Base-by-base conservation (phyloP, 2,329 filamentous ascomycete species). In the Whalleya microplaca region DNA sequence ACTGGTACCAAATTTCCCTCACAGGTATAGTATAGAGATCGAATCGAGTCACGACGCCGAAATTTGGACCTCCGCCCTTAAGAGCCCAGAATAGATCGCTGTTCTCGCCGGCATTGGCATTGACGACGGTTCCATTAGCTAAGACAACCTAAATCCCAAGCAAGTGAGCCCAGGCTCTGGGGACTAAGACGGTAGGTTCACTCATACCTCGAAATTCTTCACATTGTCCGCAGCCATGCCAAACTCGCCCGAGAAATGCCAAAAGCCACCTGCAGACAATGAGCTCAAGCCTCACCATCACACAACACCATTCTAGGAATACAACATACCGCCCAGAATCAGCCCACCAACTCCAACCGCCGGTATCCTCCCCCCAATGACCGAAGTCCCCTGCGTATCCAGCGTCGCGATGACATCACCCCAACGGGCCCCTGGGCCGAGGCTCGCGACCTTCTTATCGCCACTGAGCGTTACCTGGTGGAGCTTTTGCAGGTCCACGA, bases 1-100 rank as follows among this genome's bases (percentile, higher is more conserved):
- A 9, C 29, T 64, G 43, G 45, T 62, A 68, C 68, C 69, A 73
- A 1, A 70, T 58, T 1, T 59, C 53, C 1, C 49, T n/a, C 1
- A 62, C 55, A 4, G 69, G 68, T 5, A 66, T 53, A 8, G 64
- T 69, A 27, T 62, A 58, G 14, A 76, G 50, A 29, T 73, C 69
- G 51, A 74, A 72, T 5, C 64, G 58, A 1, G 76, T 73, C 1
- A 75, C 70, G 52, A 77, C 71, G 37, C 78, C 78, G 44, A 80
- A 77, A 59, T 82, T 82, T 55, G 71, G 76, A 18, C 73, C 72
- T 14, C 80, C 80, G 3, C 80, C 81, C 54, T 79, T 77, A 2
- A 81, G 69, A 1, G 78, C 79, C 59, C 72, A 74, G 63, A 72
- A 82, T 0, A 83, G 72, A 57, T 83, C 78, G 0, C 61, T 37